These are phyloP conservation scores for Chrysanthemum makinoi DNA, from an alignment of 129 eudicot genomes.

Conservation along the genomic window DNA sequence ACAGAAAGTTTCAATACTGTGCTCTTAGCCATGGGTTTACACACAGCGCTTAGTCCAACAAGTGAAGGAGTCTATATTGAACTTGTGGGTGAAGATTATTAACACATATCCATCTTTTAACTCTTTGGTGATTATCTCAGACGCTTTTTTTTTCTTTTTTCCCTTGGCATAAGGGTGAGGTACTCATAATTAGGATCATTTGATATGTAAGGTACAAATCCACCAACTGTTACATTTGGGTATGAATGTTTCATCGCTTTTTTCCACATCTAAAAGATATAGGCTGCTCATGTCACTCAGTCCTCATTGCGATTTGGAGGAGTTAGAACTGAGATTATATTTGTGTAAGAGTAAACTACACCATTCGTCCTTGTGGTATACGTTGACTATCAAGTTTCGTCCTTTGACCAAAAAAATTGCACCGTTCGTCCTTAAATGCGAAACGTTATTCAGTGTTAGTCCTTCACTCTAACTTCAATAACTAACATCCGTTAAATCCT, in stretches of 20 bases:
- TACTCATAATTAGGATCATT: background rate
- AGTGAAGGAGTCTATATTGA: background rate
- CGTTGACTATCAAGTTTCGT: too few relatives aligned
- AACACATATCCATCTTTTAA: background rate
- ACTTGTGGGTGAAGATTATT: background rate
- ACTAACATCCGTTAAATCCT: too few relatives aligned
- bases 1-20: background rate
- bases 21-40: background rate
- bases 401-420: too few relatives aligned
- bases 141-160: too few relatives aligned
- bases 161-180: background rate
- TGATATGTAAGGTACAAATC: background rate
- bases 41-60: background rate
- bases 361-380: too few relatives aligned
- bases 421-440: too few relatives aligned
- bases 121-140: background rate
- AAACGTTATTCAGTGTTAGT: too few relatives aligned
- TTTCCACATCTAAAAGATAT: background rate
- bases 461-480: too few relatives aligned
- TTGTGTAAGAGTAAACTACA: too few relatives aligned
- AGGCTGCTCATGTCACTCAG: background rate
- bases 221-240: background rate
- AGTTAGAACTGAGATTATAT: background rate
- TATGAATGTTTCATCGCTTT: background rate
- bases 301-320: background rate